These are phyloP conservation scores for Blastobotrys attinorum DNA, from an alignment of 805 yeast species.

Conservation along the genomic window DNA sequence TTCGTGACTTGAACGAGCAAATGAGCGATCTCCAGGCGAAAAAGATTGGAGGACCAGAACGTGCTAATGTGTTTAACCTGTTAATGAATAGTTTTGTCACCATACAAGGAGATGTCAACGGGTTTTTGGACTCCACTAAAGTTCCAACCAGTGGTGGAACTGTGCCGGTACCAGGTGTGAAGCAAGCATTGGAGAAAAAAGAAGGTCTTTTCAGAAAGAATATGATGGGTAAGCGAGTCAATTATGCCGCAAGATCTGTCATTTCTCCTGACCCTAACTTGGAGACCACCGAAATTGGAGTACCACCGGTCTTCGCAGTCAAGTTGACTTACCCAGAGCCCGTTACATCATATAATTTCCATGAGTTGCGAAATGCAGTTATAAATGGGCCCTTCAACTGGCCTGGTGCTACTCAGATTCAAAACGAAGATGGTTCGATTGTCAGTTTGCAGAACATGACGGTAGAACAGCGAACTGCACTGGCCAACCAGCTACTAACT, in stretches of 20 bases:
- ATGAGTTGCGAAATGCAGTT: slow-evolving; percentile 87
- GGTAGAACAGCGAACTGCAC: slow-evolving; percentile 84
- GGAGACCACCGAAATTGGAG: slow-evolving; percentile 97
- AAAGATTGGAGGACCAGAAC: slow-evolving; percentile 52
- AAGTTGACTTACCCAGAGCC: slow-evolving; percentile 98
- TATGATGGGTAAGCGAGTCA: slow-evolving; percentile 99
- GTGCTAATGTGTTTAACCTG: slow-evolving; percentile 73
- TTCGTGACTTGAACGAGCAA: slow-evolving; percentile 85
- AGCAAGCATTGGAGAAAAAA: slow-evolving; percentile 95
- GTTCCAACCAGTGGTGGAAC: slow-evolving; percentile 49
- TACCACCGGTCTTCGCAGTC: slow-evolving; percentile 96
- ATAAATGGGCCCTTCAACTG: slow-evolving; percentile 95
- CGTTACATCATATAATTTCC: slow-evolving; percentile 84
- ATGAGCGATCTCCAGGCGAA: slow-evolving; percentile 56
- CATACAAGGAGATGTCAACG: slow-evolving; percentile 90
- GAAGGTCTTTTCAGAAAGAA: slow-evolving; percentile 98
- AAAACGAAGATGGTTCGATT: slow-evolving; percentile 87
- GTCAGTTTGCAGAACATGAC: slow-evolving; percentile 84
- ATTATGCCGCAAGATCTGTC: slow-evolving; percentile 97
- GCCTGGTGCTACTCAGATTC: slow-evolving; percentile 98
- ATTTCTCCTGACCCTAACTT: slow-evolving; percentile 98
- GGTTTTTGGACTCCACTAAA: slow-evolving; percentile 86
- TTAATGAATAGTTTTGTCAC: slow-evolving; percentile 95
- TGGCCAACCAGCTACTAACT: slow-evolving; percentile 90
- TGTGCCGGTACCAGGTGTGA: slow-evolving; percentile 86